Evolutionary conservation across 257 asterid species (phyloP).

Genomic region (Solanum pimpinellifolium): DNA sequence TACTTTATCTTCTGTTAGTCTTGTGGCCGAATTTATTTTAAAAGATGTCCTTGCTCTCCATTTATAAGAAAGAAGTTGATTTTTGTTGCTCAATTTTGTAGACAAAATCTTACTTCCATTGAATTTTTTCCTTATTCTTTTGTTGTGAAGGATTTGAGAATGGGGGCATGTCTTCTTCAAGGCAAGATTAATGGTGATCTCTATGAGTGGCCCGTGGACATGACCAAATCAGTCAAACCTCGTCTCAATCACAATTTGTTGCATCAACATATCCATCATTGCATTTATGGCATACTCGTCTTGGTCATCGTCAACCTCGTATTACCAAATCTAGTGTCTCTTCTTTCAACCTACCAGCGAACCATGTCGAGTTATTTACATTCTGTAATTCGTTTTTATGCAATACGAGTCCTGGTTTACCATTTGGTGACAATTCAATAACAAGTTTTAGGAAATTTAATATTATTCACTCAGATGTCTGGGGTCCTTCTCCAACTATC

Average conservation of each 20-base stretch:
- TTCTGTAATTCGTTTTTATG: background rate
- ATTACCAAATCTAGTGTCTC: background rate
- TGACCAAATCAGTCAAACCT: background rate
- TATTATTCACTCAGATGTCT: background rate
- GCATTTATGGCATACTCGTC: background rate
- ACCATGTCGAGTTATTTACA: background rate
- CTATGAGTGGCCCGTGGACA: background rate
- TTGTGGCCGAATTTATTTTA: background rate
- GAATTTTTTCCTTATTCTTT: background rate
- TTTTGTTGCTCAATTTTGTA: background rate
- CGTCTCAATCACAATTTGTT: background rate
- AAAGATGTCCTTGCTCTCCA: background rate
- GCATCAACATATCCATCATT: background rate
- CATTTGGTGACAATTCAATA: background rate
- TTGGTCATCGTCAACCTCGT: background rate
- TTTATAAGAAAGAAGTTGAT: background rate
- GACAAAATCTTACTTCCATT: background rate
- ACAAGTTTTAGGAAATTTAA: background rate
- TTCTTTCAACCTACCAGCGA: background rate
- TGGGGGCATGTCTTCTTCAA: background rate
- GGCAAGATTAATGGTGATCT: background rate
- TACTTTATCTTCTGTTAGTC: background rate
- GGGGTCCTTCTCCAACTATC: background rate
- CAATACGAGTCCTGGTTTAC: background rate
- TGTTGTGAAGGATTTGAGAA: background rate